phyloP scores from a whole-genome alignment of 352 stramenopile species.

The Phytopythium helicoides region DNA sequence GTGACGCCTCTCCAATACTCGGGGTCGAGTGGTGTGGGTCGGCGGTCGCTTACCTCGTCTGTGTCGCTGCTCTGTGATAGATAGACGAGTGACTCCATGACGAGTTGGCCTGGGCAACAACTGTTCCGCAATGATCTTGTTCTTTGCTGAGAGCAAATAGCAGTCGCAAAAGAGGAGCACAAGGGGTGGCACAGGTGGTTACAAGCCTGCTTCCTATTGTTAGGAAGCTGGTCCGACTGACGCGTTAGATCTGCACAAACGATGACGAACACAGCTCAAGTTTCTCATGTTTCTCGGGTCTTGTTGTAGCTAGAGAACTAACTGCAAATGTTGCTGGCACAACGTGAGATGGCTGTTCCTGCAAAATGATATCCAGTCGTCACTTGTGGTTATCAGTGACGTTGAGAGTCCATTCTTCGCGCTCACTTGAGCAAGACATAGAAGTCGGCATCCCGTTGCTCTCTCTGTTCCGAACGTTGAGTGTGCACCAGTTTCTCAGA shows the following conservation, averaged over 20 bases:
- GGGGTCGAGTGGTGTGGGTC: conserved; percentile 59
- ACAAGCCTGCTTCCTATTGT: no score
- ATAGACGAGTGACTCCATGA: conserved; percentile 42
- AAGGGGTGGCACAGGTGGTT: no score
- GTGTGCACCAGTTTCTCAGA: conserved; percentile 1
- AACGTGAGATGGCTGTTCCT: background rate
- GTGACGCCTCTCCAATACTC: conserved; percentile 78
- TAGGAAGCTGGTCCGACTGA: no score
- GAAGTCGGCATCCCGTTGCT: conserved; percentile 20
- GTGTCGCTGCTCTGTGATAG: conserved; percentile 36
- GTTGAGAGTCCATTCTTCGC: no score
- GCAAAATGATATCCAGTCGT: no score
- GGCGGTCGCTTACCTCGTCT: conserved; percentile 28
- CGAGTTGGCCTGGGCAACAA: conserved; percentile 3
- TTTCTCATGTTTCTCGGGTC: background rate
- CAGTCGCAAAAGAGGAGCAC: no score
- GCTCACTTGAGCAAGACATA: conserved; percentile 30
- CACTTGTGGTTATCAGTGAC: no score
- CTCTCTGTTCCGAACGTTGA: conserved; percentile 4
- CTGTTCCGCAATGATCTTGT: no score
- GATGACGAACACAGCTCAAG: no score
- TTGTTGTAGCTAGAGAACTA: background rate
- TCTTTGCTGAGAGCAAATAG: no score
- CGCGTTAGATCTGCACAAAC: no score
- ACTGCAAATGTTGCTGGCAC: background rate